phyloP scores from a whole-genome alignment of 257 asterid genomes.

The Mitragyna speciosa region DNA sequence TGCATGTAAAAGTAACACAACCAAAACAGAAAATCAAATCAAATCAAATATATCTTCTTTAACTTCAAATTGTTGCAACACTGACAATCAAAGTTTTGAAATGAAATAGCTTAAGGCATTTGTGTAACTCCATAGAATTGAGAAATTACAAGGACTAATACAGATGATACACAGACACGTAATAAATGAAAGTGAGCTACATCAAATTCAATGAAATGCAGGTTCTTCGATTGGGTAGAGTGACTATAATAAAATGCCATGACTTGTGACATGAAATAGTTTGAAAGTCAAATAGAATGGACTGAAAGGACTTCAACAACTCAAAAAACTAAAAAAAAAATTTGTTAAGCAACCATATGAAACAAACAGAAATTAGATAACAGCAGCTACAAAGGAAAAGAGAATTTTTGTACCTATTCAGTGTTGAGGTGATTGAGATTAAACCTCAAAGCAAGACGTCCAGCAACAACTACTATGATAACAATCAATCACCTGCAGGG shows the following conservation, averaged over 20 bases:
- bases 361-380: background rate
- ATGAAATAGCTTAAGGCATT: background rate
- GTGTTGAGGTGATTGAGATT: background rate
- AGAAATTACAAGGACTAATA: background rate
- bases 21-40: background rate
- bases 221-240: background rate
- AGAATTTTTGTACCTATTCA: background rate
- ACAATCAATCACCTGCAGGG: conserved; percentile 1
- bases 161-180: background rate
- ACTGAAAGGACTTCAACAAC: background rate
- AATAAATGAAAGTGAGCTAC: background rate
- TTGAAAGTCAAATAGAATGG: background rate
- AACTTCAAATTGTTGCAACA: background rate
- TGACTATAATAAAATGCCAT: background rate
- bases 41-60: background rate
- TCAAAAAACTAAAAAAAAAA: background rate
- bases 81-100: background rate
- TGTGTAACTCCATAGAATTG: background rate
- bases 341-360: background rate
- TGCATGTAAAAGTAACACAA: background rate
- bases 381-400: background rate
- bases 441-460: background rate
- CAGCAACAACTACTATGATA: background rate
- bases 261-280: background rate
- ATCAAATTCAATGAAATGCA: conserved; percentile 1